Base-by-base conservation (phyloP, 2,329 filamentous ascomycete species). In the Gaeumannomyces sp. region DNA sequence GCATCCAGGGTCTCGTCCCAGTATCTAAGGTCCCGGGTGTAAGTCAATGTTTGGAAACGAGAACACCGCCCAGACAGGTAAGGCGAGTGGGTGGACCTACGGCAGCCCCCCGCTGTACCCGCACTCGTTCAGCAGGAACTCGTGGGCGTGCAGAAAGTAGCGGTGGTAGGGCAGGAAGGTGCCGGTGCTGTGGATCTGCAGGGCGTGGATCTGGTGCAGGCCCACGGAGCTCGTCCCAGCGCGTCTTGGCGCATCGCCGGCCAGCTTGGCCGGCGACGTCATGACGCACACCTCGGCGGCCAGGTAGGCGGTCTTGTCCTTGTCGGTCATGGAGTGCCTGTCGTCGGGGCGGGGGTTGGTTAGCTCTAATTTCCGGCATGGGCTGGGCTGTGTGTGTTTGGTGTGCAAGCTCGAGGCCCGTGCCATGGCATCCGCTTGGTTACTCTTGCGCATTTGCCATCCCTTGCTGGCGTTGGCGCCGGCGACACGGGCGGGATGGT, bases 71-170 rank as follows among this genome's bases (percentile, higher is more conserved):
- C n/a, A n/a, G n/a, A n/a, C n/a, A n/a, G n/a, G n/a, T n/a, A n/a
- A n/a, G n/a, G n/a, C n/a, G n/a, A n/a, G n/a, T n/a, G n/a, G n/a
- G n/a, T n/a, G n/a, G n/a, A 22, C 38, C 19, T 45, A 79, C 35
- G 72, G 66, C 57, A 74, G 73, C 60, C 72, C 72, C 0, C 74
- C 74, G 4, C 63, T 73, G 66, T 76, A 76, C 16, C 71, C 72
- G 64, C 75, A 76, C 67, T 76, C 75, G 8, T 74, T 68, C 10
- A 76, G 70, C 1, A 73, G 73, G 27, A 72, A 68, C 67, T 76
- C 75, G 64, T 72, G 75, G 8, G 66, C 65, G 57, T 66, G 71
- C 53, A 73, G 67, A 67, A 71, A 76, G 61, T 74, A 73, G 64
- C 70, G 71, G 66, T 76, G 74, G 25, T 71, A 72, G 11, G 70